Base-by-base conservation (phyloP, 2,329 filamentous ascomycete species). In the Alternaria postmessia region DNA sequence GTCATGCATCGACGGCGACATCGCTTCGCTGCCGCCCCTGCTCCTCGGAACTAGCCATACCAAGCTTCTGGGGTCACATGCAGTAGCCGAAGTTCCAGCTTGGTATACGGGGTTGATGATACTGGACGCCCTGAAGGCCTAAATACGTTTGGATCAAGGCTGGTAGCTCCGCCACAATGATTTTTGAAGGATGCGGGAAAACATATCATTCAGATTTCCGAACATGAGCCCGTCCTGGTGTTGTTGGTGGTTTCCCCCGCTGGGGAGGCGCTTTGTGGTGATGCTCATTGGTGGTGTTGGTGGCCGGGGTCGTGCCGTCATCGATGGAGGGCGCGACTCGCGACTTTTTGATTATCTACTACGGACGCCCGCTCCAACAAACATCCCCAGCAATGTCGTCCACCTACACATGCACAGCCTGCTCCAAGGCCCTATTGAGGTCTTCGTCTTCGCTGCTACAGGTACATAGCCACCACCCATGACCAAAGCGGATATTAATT, bases 361-460 rank as follows among this genome's bases (percentile, higher is more conserved):
- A 62, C 39, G 59, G 26, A 43, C 54, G 38, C 32, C 51, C 28
- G 51, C 38, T 41, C 47, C 54, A 59, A 55, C 48, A 28, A 38
- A 51, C 55, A 61, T 41, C 59, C 32, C 30, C 62, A 39, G 61
- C 68, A 64, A 80, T 80, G 78, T 74, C 77, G 39, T 72, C 75
- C 49, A 72, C 62, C 57, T 78, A 73, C 66, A 76, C 73, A 6
- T 80, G 78, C 65, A 71, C 67, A 61, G 68, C 75, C 60, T 80
- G 78, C 66, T 72, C 71, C 3, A 64, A 65, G 54, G 72, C 75
- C 22, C 43, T 78, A 11, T 59, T 62, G 7, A 69, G 51, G 38
- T 42, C 65, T 47, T 66, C 59, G 38, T 57, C 64, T 16, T 53
- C 61, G 28, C 57, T 60, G 36, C 42, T 70, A n/a, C 67, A 69